phyloP scores from a whole-genome alignment of 148 eudicot genomes.

The Gaultheria prostrata region DNA sequence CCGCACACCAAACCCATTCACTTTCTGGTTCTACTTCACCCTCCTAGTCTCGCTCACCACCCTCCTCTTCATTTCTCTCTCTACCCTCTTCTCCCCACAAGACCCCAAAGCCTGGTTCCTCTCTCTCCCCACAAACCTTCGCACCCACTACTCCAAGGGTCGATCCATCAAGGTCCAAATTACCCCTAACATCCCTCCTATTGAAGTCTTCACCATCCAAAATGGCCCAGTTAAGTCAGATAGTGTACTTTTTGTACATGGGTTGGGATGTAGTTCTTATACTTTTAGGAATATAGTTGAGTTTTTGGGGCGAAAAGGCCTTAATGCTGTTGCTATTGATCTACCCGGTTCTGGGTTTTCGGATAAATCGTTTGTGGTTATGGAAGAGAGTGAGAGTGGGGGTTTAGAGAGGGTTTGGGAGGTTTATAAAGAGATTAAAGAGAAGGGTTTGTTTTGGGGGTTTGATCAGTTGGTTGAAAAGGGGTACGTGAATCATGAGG shows the following conservation, averaged over 20 bases:
- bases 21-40: constrained; percentile 83
- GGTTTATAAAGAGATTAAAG: constrained; percentile 65
- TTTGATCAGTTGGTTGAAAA: constrained; percentile 85
- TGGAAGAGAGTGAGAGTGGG: constrained; percentile 44
- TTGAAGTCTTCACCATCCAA: constrained; percentile 66
- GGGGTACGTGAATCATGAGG: constrained; percentile 62
- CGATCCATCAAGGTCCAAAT: constrained; percentile 60
- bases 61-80: constrained; percentile 44
- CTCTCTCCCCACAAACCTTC: constrained; percentile 52
- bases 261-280: constrained; percentile 78
- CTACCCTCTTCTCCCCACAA: constrained; percentile 41
- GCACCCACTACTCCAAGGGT: constrained; percentile 63
- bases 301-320: constrained; percentile 46
- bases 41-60: constrained; percentile 54
- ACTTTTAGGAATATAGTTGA: constrained; percentile 50
- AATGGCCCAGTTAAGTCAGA: constrained; percentile 44
- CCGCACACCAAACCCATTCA: constrained; percentile 49
- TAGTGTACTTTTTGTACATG: constrained; percentile 63
- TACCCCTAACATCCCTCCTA: constrained; percentile 41
- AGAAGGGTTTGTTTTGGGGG: constrained; percentile 90
- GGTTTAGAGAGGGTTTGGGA: constrained; percentile 51
- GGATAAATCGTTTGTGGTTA: constrained; percentile 52
- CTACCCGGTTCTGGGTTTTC: constrained; percentile 96
- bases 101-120: constrained; percentile 87
- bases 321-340: constrained; percentile 61